Conservation (phyloP, 441 rosid genomes). For the California macrophylla region DNA sequence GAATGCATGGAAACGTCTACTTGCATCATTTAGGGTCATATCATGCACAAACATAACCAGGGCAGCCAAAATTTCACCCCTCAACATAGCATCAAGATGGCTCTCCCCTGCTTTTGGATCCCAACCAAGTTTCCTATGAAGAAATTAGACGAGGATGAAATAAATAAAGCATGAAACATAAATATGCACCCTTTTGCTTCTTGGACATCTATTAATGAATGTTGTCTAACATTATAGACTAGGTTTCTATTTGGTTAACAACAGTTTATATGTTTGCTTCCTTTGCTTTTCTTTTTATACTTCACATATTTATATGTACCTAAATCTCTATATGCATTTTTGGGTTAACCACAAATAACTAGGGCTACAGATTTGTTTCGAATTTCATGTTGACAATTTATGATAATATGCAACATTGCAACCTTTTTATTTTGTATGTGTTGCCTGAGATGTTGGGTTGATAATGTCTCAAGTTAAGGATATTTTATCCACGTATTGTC, state of each 20-base stretch:
- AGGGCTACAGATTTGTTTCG: background rate
- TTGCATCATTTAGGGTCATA: slow-evolving; percentile 57
- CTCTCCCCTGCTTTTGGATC: slow-evolving; percentile 81
- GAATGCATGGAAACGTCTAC: slow-evolving; percentile 61
- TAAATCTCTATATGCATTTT: background rate
- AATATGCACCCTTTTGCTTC: background rate
- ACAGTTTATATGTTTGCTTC: background rate
- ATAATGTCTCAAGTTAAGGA: too few relatives aligned
- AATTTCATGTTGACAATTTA: background rate
- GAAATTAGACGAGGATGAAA: slow-evolving; percentile 9
- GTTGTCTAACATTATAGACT: background rate
- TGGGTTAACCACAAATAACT: background rate
- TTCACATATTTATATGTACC: background rate
- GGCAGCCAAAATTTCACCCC: slow-evolving; percentile 81
- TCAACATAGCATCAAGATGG: slow-evolving; percentile 81
- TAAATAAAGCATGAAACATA: background rate
- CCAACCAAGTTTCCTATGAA: slow-evolving; percentile 76
- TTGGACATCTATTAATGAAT: background rate
- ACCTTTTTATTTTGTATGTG: too few relatives aligned
- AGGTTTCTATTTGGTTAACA: background rate
- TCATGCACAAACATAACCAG: slow-evolving; percentile 65
- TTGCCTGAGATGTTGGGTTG: too few relatives aligned
- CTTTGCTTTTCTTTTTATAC: background rate
- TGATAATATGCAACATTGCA: too few relatives aligned
- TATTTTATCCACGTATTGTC: too few relatives aligned